Conservation (phyloP, 2,329 filamentous ascomycete genomes). For the Lachnellula subtilissima region DNA sequence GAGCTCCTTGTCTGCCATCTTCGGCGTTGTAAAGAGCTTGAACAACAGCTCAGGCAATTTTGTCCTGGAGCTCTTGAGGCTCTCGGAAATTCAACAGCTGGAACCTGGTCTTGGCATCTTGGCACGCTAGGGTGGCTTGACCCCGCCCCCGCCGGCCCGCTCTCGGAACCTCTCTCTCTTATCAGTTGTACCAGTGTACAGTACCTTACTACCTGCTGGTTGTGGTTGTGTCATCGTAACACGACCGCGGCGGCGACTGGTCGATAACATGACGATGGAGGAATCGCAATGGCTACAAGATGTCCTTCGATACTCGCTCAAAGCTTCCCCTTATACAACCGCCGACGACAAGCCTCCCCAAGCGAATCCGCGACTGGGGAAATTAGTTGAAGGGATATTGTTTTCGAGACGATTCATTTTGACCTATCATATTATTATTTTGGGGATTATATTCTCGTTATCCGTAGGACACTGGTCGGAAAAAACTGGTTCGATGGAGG, state of each 20-base stretch:
- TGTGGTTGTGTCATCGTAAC: not conserved
- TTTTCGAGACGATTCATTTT: slow-evolving; percentile 21
- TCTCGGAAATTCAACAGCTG: not conserved
- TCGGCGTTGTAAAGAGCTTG: slow-evolving; percentile 5
- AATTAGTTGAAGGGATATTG: slow-evolving; percentile 20
- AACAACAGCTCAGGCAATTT: not conserved
- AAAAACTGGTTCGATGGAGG: slow-evolving; percentile 19
- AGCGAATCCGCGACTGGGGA: slow-evolving; percentile 18
- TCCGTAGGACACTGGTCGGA: slow-evolving; percentile 21
- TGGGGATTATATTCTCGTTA: slow-evolving; percentile 17
- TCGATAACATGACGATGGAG: slow-evolving; percentile 12
- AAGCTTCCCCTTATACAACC: slow-evolving; percentile 8
- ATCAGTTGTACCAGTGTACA: no score
- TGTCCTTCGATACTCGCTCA: slow-evolving; percentile 18
- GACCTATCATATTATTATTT: slow-evolving; percentile 25
- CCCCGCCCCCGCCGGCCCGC: not conserved
- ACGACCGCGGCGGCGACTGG: not conserved
- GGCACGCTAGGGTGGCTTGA: slow-evolving; percentile 1
- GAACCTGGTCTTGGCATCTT: slow-evolving; percentile 1
- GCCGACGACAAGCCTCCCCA: slow-evolving; percentile 9
- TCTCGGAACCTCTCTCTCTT: not conserved
- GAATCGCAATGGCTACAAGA: slow-evolving; percentile 21
- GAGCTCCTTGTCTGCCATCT: slow-evolving; percentile 26
- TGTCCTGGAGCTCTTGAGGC: not conserved
- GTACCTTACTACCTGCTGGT: not conserved